phyloP scores from a whole-genome alignment of 805 yeast species.

The Yamadazyma nakazawae region DNA sequence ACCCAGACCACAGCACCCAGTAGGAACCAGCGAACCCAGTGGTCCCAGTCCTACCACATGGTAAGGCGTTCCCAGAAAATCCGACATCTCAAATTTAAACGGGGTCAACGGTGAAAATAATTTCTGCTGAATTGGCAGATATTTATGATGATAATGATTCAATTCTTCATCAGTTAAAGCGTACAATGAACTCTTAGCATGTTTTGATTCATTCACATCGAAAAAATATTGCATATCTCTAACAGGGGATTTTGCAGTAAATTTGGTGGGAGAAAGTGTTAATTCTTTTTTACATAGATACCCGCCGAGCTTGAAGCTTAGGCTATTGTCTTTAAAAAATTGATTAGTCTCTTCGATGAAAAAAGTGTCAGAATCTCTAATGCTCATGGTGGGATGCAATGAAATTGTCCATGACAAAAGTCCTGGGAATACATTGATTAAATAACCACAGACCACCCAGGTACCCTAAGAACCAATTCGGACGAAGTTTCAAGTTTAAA shows the following conservation, averaged over 20 bases:
- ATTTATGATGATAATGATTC: not conserved
- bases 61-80: too few species aligned
- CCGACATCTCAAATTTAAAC: not conserved
- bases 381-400: not conserved
- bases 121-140: not conserved
- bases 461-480: too few species aligned
- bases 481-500: too few species aligned
- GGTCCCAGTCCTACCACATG: too few species aligned
- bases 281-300: constrained; percentile 2
- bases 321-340: constrained; percentile 9
- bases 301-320: constrained; percentile 13
- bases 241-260: not conserved
- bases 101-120: constrained; percentile 8
- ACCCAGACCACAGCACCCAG: too few species aligned
- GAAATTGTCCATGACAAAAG: not conserved
- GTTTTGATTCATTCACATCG: not conserved
- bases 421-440: too few species aligned
- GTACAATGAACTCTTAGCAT: not conserved
- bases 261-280: not conserved
- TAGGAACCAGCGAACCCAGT: too few species aligned
- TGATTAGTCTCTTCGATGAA: constrained; percentile 14
- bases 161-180: constrained; percentile 5
- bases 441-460: too few species aligned
- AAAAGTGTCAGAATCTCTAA: constrained; percentile 2
- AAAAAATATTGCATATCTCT: constrained; percentile 1